These are phyloP conservation scores for Fagus sylvatica DNA, from an alignment of 306 rosid species.

Conservation along the genomic window DNA sequence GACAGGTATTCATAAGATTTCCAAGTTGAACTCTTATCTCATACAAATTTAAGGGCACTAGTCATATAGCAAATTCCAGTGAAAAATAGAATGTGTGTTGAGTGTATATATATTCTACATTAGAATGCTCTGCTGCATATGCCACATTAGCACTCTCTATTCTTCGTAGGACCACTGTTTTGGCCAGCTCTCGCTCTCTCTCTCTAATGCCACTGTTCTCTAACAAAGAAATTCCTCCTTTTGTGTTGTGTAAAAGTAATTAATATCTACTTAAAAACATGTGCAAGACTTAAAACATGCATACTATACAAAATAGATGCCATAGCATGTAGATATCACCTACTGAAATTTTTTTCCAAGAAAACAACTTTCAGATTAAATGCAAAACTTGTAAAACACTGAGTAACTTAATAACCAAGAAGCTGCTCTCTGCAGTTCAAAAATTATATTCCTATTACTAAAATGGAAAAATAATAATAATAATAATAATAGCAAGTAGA, in stretches of 20 bases:
- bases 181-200: background rate
- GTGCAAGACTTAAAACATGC: background rate
- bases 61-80: background rate
- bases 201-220: background rate
- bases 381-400: background rate
- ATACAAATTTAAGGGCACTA: background rate
- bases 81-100: background rate
- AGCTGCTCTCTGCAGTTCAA: conserved; percentile 9
- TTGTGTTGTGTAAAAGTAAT: background rate
- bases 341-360: background rate
- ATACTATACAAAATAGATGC: background rate
- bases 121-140: conserved; percentile 1
- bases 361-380: background rate
- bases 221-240: no score
- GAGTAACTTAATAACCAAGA: background rate
- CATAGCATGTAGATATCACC: background rate
- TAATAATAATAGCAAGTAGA: background rate
- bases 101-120: conserved; percentile 7
- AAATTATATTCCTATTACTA: background rate
- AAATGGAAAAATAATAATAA: conserved; percentile 3
- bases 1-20: background rate
- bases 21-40: background rate
- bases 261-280: background rate
- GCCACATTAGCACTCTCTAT: background rate
- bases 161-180: conserved; percentile 1